Evolutionary conservation across 345 rosid species (phyloP).

Genomic region (Chamaenerion angustifolium): DNA sequence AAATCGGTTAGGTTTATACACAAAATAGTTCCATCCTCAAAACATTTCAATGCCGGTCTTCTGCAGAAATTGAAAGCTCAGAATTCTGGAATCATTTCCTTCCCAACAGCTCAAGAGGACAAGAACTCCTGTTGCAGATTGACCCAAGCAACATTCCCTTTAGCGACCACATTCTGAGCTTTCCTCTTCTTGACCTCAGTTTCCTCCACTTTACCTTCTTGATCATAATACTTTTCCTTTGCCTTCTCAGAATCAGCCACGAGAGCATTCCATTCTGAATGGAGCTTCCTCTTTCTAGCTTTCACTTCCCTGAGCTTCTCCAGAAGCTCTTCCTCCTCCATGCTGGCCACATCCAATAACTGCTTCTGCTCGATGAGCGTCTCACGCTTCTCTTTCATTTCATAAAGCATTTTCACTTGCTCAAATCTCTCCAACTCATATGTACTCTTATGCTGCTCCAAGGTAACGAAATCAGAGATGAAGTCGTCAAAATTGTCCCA

Average conservation of each 20-base stretch:
- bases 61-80: no score
- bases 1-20: no score
- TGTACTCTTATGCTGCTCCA: not conserved
- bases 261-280: conserved; percentile 1
- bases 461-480: conserved; percentile 5
- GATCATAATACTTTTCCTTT: not conserved
- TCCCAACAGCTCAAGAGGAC: no score
- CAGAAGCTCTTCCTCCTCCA: conserved; percentile 4
- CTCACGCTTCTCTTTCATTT: conserved; percentile 5
- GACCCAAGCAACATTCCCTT: conserved; percentile 1
- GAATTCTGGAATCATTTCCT: no score
- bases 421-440: conserved; percentile 4
- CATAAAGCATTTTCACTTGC: not conserved
- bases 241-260: conserved; percentile 3
- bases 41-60: no score
- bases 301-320: conserved; percentile 1
- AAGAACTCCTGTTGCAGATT: no score
- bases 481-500: conserved; percentile 7
- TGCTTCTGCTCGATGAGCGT: conserved; percentile 1
- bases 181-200: conserved; percentile 8
- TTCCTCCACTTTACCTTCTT: conserved; percentile 2
- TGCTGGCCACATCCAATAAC: not conserved
- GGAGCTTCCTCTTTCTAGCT: conserved; percentile 4
- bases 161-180: conserved; percentile 4
- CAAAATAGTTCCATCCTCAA: no score